Conservation (phyloP, 2,329 filamentous ascomycete genomes). For the Alternaria solani region DNA sequence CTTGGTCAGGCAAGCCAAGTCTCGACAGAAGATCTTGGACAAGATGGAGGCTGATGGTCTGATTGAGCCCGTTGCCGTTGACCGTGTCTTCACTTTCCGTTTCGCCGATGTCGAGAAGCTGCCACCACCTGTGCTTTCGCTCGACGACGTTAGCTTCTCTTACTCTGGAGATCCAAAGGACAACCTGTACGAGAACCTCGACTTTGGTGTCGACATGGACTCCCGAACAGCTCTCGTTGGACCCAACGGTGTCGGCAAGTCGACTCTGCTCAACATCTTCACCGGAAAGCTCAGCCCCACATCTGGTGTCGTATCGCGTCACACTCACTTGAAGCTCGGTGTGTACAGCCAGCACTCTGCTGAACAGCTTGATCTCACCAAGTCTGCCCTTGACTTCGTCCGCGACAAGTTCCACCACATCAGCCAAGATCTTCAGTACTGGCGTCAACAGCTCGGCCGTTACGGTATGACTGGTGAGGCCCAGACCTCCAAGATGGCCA, state of each 20-base stretch:
- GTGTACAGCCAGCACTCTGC: conserved; percentile 98
- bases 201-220: conserved; percentile 99
- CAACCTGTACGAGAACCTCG: conserved; percentile 94
- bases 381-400: conserved; percentile 96
- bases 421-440: conserved; percentile 98
- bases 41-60: conserved; percentile 99
- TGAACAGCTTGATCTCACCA: conserved; percentile 97
- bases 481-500: conserved; percentile 97
- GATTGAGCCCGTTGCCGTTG: conserved; percentile 86
- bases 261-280: conserved; percentile 94
- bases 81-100: conserved; percentile 94
- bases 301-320: conserved; percentile 80
- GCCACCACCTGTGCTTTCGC: conserved; percentile 94
- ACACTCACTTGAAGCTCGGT: conserved; percentile 98
- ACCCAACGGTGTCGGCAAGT: conserved; percentile 99
- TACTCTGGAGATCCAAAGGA: conserved; percentile 91
- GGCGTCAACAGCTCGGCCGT: conserved; percentile 94
- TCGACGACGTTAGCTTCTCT: conserved; percentile 97
- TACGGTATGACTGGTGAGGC: conserved; percentile 93
- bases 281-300: conserved; percentile 92
- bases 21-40: conserved; percentile 98
- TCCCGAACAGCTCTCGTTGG: conserved; percentile 95
- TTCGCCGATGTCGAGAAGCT: conserved; percentile 99
- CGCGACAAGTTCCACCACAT: conserved; percentile 90
- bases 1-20: conserved; percentile 98